Percentiles rank a stretch among this genome's conserved stretches.
Evolutionary conservation across 345 rosid species (phyloP).

Genomic region (Clausena lansium): DNA sequence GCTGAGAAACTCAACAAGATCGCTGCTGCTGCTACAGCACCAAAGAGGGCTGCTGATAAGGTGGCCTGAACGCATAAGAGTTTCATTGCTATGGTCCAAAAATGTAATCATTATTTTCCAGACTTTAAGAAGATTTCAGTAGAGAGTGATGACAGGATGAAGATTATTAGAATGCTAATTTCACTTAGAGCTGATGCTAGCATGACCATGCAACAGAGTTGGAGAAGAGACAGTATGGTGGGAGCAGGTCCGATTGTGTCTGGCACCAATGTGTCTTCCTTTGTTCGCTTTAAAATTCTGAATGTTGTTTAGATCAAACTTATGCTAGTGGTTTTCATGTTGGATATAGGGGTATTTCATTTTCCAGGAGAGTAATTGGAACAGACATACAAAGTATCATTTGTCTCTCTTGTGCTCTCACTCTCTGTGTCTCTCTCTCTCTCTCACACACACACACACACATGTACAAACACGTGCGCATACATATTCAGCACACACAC

Average conservation of each 20-base stretch:
- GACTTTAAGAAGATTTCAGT: neutral
- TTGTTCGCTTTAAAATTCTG: neutral
- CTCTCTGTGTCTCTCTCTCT: too few relatives aligned
- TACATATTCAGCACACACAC: too few relatives aligned
- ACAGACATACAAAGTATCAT: neutral
- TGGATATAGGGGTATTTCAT: neutral
- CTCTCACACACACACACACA: too few relatives aligned
- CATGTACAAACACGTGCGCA: too few relatives aligned
- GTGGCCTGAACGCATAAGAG: neutral
- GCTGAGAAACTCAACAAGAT: conserved; percentile 21
- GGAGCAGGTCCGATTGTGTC: neutral
- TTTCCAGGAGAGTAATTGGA: neutral
- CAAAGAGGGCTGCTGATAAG: neutral
- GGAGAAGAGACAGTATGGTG: neutral
- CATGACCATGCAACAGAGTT: neutral
- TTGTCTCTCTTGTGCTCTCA: too few relatives aligned
- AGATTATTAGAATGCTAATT: neutral
- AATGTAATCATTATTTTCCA: neutral
- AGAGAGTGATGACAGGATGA: neutral
- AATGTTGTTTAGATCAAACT: neutral
- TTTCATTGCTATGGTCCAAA: neutral
- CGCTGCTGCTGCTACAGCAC: conserved; percentile 9
- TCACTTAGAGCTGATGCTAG: neutral
- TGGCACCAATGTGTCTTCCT: neutral
- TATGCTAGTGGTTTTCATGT: neutral